These are phyloP conservation scores for Extremus antarcticus DNA, from an alignment of 495 filamentous ascomycete species.

Conservation along the genomic window DNA sequence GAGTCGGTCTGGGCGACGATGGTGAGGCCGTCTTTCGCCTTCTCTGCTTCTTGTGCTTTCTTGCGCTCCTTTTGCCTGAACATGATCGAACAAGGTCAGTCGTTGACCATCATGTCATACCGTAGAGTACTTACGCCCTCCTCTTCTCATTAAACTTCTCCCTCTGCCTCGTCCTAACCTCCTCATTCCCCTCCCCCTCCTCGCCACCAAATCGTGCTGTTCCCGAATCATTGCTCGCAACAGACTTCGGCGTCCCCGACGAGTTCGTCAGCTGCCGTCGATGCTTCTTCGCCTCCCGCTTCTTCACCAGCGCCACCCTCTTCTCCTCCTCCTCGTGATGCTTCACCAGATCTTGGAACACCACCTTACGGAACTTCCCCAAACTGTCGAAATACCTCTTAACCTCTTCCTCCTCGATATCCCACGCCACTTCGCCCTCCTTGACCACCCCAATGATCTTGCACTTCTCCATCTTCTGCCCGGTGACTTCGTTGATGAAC, in stretches of 20 bases:
- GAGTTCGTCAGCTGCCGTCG: background rate
- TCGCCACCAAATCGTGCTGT: background rate
- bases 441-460: background rate
- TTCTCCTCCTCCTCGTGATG: background rate
- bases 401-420: background rate
- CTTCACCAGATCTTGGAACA: background rate
- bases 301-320: background rate
- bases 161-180: background rate
- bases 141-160: background rate
- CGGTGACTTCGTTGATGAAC: background rate
- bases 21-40: no score
- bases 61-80: background rate
- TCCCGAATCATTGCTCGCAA: background rate
- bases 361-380: background rate
- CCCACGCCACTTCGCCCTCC: background rate
- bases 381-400: background rate
- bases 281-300: slow-evolving; percentile 11
- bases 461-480: background rate
- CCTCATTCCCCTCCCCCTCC: background rate
- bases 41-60: no score
- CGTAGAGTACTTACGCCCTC: background rate
- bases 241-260: background rate
- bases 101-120: no score
- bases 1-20: no score
- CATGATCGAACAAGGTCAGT: no score